These are phyloP conservation scores for Tylopilus plumbeoviolaceoides DNA, from an alignment of 768 basidiomycete species.

Conservation along the genomic window DNA sequence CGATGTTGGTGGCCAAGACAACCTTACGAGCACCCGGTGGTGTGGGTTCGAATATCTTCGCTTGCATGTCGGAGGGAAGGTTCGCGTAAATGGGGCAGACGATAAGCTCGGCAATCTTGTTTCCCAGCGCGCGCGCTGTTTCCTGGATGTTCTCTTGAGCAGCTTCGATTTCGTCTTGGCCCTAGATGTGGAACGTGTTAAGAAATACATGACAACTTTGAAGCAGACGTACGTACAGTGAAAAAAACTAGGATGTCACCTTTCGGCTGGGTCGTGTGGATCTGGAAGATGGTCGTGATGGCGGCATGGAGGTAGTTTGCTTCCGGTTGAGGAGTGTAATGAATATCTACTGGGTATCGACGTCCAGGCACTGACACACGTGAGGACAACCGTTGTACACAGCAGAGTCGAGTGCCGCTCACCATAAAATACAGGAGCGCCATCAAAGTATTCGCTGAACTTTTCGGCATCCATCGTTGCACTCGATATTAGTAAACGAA, in stretches of 20 bases:
- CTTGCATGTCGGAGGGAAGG: constrained; percentile 98
- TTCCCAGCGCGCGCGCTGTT: constrained; percentile 90
- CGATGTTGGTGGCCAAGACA: constrained; percentile 97
- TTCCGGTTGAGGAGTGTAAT: constrained; percentile 98
- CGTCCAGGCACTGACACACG: constrained; percentile 80
- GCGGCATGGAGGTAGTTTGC: constrained; percentile 98
- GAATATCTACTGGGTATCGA: constrained; percentile 95
- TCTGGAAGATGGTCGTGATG: constrained; percentile 98
- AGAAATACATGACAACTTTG: neutral
- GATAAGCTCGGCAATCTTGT: constrained; percentile 92
- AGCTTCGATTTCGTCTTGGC: constrained; percentile 99
- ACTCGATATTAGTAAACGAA: constrained; percentile 89
- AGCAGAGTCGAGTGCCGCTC: constrained; percentile 22
- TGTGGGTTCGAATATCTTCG: constrained; percentile 98
- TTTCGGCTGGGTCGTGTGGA: constrained; percentile 96
- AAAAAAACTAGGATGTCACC: constrained; percentile 98
- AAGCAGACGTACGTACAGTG: constrained; percentile 52
- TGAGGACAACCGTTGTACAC: constrained; percentile 3
- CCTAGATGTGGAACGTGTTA: constrained; percentile 36
- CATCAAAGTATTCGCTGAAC: constrained; percentile 96
- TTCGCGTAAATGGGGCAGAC: constrained; percentile 99
- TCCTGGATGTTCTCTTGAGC: constrained; percentile 95
- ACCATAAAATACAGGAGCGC: constrained; percentile 94
- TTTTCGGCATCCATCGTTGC: constrained; percentile 98
- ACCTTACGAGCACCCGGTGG: constrained; percentile 96